A percentile compares a stretch with the other conserved stretches of the same genome.
phyloP scores from a whole-genome alignment of 2,329 filamentous ascomycete genomes.

The Hymenoscyphus linearis region DNA sequence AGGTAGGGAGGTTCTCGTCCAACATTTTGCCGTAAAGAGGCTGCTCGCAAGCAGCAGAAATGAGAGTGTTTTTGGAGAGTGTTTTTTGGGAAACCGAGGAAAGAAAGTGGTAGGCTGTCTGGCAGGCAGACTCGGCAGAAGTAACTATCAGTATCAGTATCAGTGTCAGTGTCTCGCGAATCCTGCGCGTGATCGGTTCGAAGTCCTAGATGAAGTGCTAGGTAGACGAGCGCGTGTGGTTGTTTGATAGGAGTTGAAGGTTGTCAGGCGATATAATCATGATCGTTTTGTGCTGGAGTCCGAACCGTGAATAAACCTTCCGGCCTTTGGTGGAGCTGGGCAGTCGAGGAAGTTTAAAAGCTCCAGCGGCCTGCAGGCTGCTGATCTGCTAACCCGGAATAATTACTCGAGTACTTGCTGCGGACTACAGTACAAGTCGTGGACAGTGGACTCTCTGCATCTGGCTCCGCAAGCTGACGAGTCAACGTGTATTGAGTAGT shows the following conservation, averaged over 20 bases:
- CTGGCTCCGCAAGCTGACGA: conserved; percentile 14
- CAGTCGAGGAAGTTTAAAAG: not conserved
- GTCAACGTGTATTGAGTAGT: conserved; percentile 10
- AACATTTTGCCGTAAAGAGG: conserved; percentile 54
- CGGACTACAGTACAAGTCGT: not conserved
- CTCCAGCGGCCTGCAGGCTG: not conserved
- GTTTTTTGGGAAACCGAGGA: conserved; percentile 5
- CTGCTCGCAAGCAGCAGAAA: conserved; percentile 15
- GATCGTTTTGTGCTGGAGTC: not conserved
- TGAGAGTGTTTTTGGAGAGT: not conserved
- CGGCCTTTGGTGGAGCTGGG: not conserved
- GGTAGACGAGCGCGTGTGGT: not conserved
- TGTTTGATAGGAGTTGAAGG: not conserved
- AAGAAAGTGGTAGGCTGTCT: not conserved
- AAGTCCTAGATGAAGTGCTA: no score
- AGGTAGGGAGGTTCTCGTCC: conserved; percentile 87
- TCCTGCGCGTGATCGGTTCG: not conserved
- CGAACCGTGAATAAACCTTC: not conserved
- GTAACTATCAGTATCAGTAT: no score
- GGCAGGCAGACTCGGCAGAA: no score
- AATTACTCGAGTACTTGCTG: not conserved
- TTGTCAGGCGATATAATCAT: not conserved
- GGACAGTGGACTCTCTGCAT: no score
- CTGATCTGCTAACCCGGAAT: no score
- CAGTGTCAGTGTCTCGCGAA: not conserved